Conservation (phyloP, 2,329 filamentous ascomycete genomes). For the Neoarthrinium moseri region DNA sequence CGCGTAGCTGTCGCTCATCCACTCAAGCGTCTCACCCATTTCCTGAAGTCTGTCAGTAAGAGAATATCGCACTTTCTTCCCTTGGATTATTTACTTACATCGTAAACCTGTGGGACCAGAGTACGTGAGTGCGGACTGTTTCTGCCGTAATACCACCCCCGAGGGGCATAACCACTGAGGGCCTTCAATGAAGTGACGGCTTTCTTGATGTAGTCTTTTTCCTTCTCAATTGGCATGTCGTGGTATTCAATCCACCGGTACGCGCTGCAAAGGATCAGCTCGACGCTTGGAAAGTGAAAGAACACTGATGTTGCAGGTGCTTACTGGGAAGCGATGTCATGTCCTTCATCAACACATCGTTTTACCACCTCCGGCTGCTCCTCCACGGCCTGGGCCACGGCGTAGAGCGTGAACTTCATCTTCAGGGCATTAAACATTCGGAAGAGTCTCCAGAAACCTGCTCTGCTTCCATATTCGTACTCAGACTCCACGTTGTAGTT, state of each 20-base stretch:
- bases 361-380: slow-evolving; percentile 44
- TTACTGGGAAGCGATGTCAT: slow-evolving; percentile 46
- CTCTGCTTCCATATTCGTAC: slow-evolving; percentile 50
- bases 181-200: slow-evolving; percentile 38
- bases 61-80: too few relatives aligned
- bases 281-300: too few relatives aligned
- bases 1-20: slow-evolving; percentile 49
- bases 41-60: slow-evolving; percentile 19
- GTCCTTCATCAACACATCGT: slow-evolving; percentile 46
- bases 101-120: slow-evolving; percentile 46
- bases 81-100: slow-evolving; percentile 22
- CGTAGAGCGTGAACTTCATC: slow-evolving; percentile 51
- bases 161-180: slow-evolving; percentile 43
- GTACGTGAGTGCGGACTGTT: slow-evolving; percentile 41
- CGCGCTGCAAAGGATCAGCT: slow-evolving; percentile 19
- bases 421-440: slow-evolving; percentile 44
- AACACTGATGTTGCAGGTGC: background rate
- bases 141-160: slow-evolving; percentile 50
- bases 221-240: slow-evolving; percentile 41
- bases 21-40: slow-evolving; percentile 48
- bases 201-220: slow-evolving; percentile 45
- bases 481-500: slow-evolving; percentile 46
- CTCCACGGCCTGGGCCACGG: slow-evolving; percentile 47
- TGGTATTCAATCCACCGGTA: slow-evolving; percentile 53
- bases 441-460: slow-evolving; percentile 49